Conservation (phyloP, 139 green algal genomes). For the Pleodorina starrii region DNA sequence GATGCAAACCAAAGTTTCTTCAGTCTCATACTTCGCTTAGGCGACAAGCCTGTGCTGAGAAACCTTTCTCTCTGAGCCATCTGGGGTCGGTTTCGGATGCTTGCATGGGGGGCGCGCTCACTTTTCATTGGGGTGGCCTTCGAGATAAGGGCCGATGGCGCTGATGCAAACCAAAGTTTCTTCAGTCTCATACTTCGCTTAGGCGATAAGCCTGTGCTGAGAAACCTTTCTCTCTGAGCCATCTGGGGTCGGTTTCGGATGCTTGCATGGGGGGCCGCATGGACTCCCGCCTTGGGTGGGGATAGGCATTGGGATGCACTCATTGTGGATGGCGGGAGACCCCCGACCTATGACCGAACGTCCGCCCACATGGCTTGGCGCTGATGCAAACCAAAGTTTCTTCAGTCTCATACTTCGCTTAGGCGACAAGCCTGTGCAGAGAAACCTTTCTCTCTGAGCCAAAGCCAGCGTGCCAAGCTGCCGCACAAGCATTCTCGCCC, state of each 20-base stretch:
- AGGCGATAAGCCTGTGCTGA: conserved; percentile 3
- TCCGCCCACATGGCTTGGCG: too few relatives aligned
- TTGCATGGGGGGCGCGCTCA: background rate
- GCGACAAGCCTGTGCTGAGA: background rate
- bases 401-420: conserved; percentile 55
- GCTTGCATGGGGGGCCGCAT: background rate
- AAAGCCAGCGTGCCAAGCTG: too few relatives aligned
- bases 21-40: conserved; percentile 48
- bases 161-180: conserved; percentile 28
- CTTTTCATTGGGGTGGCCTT: too few relatives aligned
- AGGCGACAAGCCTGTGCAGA: background rate
- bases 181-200: conserved; percentile 55
- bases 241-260: background rate
- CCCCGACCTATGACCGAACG: too few relatives aligned
- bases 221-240: conserved; percentile 47
- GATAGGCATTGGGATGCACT: too few relatives aligned
- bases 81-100: background rate
- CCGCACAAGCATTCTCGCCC: too few relatives aligned
- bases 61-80: conserved; percentile 54
- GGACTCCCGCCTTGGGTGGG: too few relatives aligned
- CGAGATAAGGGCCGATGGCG: too few relatives aligned
- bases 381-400: conserved; percentile 28
- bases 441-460: conserved; percentile 47
- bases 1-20: conserved; percentile 22
- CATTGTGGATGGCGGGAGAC: too few relatives aligned